phyloP scores from a whole-genome alignment of 805 yeast species.

The Candida qinlingensis region DNA sequence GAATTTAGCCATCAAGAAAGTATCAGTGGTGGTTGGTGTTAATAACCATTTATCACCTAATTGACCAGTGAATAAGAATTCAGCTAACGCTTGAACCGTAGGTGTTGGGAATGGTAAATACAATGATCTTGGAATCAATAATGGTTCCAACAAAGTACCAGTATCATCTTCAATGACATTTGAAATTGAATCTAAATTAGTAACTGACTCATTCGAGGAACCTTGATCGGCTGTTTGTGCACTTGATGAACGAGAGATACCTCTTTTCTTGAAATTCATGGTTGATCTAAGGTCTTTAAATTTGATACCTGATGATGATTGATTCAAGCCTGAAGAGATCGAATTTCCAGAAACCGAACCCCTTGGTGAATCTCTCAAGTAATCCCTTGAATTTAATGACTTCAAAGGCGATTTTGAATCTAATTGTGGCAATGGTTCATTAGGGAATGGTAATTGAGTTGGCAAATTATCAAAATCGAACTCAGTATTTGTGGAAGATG shows the following conservation, averaged over 20 bases:
- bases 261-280: constrained; percentile 8
- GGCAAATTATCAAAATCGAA: constrained; percentile 42
- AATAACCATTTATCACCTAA: constrained; percentile 72
- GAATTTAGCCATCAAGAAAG: constrained; percentile 55
- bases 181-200: constrained; percentile 13
- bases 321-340: not conserved
- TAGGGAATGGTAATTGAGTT: constrained; percentile 46
- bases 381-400: constrained; percentile 13
- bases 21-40: constrained; percentile 62
- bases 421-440: constrained; percentile 39
- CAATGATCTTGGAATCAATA: constrained; percentile 60
- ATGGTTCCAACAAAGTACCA: constrained; percentile 43
- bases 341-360: constrained; percentile 36
- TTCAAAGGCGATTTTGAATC: constrained; percentile 12
- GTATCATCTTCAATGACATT: constrained; percentile 14
- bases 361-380: constrained; percentile 37
- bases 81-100: constrained; percentile 61
- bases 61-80: constrained; percentile 75
- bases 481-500: constrained; percentile 23
- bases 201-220: constrained; percentile 11
- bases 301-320: constrained; percentile 10
- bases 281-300: constrained; percentile 19
- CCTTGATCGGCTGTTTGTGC: constrained; percentile 13
- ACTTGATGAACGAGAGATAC: constrained; percentile 18
- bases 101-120: constrained; percentile 62